Conservation (phyloP, 1,284 basidiomycete genomes). For the Inonotus hispidus region DNA sequence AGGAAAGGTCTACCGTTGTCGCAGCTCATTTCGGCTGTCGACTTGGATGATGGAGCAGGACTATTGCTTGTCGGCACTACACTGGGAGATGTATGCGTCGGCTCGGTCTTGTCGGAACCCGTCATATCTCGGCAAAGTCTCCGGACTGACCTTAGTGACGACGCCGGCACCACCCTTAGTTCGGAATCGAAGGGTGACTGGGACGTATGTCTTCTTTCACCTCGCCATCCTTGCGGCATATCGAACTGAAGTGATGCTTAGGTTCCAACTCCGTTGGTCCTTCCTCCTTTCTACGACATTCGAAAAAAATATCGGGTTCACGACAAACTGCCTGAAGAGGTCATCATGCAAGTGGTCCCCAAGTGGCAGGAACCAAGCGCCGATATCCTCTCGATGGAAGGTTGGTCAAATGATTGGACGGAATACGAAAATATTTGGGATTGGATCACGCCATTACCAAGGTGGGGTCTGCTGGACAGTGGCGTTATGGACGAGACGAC, state of each 20-base stretch:
- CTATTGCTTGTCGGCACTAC: neutral
- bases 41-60: slow-evolving; percentile 12
- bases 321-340: neutral
- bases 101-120: neutral
- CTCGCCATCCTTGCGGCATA: neutral
- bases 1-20: neutral
- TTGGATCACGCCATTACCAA: slow-evolving; percentile 1
- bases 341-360: too few species aligned
- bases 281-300: neutral
- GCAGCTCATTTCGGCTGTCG: neutral
- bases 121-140: neutral
- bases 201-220: neutral
- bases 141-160: neutral
- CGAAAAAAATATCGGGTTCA: neutral
- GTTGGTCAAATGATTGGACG: slow-evolving; percentile 12
- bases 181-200: neutral
- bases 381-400: neutral
- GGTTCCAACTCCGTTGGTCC: neutral
- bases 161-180: too few species aligned
- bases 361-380: neutral
- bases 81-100: slow-evolving; percentile 1
- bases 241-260: neutral
- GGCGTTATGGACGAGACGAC: neutral
- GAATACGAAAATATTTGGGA: neutral
- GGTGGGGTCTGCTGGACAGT: slow-evolving; percentile 8